These are phyloP conservation scores for Fusarium proliferatum DNA, from an alignment of 2,329 filamentous ascomycete genomes.

Conservation along the genomic window DNA sequence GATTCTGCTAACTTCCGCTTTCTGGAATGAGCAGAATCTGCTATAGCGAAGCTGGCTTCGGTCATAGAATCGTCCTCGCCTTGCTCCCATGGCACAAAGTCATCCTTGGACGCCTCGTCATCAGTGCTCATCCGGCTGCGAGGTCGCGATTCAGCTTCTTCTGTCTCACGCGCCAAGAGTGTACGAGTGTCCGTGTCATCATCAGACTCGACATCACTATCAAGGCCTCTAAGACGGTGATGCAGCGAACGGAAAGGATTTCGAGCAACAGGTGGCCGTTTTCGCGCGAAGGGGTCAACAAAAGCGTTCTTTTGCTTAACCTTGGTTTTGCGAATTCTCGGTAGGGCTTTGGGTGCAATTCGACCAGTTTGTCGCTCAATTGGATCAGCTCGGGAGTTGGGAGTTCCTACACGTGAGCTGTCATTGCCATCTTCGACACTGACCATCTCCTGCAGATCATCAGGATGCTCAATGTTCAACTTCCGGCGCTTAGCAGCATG, in stretches of 20 bases:
- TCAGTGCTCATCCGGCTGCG: slow-evolving; percentile 78
- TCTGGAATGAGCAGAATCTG: slow-evolving; percentile 65
- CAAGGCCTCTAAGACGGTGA: slow-evolving; percentile 72
- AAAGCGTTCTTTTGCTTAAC: slow-evolving; percentile 71
- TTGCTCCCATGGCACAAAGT: slow-evolving; percentile 59
- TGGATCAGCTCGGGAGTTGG: slow-evolving; percentile 70
- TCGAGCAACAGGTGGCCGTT: slow-evolving; percentile 66
- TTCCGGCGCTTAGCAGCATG: slow-evolving; percentile 83
- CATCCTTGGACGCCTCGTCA: slow-evolving; percentile 65
- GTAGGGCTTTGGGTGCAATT: slow-evolving; percentile 70
- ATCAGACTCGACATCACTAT: slow-evolving; percentile 84
- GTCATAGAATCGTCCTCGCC: slow-evolving; percentile 75
- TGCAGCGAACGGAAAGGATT: slow-evolving; percentile 83
- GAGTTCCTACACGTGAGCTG: slow-evolving; percentile 71
- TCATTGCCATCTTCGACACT: slow-evolving; percentile 70
- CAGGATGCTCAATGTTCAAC: slow-evolving; percentile 79
- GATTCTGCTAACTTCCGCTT: slow-evolving; percentile 80
- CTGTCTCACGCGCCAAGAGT: slow-evolving; percentile 76
- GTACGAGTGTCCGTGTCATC: slow-evolving; percentile 74
- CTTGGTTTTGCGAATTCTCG: slow-evolving; percentile 79
- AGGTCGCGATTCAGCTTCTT: slow-evolving; percentile 85
- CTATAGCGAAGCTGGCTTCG: slow-evolving; percentile 75
- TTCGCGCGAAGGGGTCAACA: slow-evolving; percentile 73
- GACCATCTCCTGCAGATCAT: slow-evolving; percentile 64
- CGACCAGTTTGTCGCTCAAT: slow-evolving; percentile 70